phyloP scores from a whole-genome alignment of 2,329 filamentous ascomycete genomes.

The Beauveria bassiana region DNA sequence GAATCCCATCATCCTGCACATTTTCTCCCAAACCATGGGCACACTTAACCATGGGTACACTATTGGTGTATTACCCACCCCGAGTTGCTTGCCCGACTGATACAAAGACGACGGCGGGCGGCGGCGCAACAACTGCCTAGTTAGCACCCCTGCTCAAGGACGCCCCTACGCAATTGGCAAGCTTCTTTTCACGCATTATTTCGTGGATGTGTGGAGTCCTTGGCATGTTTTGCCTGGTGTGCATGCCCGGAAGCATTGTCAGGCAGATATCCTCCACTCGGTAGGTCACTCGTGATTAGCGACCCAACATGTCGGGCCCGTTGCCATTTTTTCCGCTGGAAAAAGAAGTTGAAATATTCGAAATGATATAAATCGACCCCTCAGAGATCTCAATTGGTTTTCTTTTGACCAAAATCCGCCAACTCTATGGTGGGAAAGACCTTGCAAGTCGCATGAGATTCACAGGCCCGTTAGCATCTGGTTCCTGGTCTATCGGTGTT shows the following conservation, averaged over 20 bases:
- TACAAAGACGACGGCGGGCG: not conserved
- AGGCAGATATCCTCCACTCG: slow-evolving; percentile 8
- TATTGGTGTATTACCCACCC: not conserved
- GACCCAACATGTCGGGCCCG: not conserved
- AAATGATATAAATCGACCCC: not conserved
- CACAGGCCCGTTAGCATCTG: slow-evolving; percentile 2
- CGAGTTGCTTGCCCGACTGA: not conserved
- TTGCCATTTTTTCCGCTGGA: not conserved
- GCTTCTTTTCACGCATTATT: not conserved
- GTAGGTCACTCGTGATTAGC: slow-evolving; percentile 9
- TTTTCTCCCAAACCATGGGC: not conserved
- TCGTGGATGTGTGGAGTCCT: not conserved
- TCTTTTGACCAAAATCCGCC: not conserved
- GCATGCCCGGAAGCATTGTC: slow-evolving; percentile 1
- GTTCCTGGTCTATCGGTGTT: not conserved
- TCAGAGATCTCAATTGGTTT: not conserved
- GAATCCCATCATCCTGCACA: not conserved
- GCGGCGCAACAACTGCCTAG: not conserved
- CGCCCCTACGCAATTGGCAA: not conserved
- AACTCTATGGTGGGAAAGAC: not conserved
- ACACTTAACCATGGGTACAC: no score
- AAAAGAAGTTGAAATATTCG: not conserved
- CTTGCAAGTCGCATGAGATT: not conserved
- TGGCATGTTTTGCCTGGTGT: not conserved
- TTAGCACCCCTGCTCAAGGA: not conserved